Evolutionary conservation across 179 eudicot genomes (phyloP).

Genomic region (Spergularia azorica): DNA sequence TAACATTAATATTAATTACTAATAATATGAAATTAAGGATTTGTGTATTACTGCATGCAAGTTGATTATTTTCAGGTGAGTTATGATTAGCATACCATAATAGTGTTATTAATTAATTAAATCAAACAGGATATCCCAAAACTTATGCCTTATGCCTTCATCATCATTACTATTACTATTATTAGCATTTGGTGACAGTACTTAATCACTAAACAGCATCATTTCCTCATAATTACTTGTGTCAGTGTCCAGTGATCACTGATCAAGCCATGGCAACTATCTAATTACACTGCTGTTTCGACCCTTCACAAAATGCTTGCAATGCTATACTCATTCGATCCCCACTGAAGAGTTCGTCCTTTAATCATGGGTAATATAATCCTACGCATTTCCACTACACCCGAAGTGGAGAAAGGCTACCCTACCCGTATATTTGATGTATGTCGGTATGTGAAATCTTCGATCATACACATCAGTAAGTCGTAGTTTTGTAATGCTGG

Average conservation of each 20-base stretch:
- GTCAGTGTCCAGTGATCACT: background rate
- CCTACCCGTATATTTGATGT: no score
- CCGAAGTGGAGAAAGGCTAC: no score
- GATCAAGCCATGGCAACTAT: background rate
- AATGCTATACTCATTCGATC: no score
- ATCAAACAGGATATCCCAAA: conserved; percentile 27
- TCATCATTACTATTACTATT: background rate
- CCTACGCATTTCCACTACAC: no score
- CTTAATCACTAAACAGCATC: background rate
- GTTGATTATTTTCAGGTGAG: conserved; percentile 10
- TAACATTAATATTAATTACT: no score
- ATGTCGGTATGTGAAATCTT: no score
- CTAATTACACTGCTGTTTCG: background rate
- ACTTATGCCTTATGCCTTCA: conserved; percentile 23
- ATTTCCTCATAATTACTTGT: conserved; percentile 7
- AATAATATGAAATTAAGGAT: no score
- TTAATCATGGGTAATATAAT: no score
- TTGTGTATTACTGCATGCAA: background rate
- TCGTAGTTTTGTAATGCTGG: no score
- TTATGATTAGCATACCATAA: conserved; percentile 9
- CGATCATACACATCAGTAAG: no score
- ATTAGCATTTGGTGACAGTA: background rate
- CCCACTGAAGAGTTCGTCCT: no score
- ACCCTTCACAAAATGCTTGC: background rate
- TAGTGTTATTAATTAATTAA: background rate